Evolutionary conservation across 345 rosid genomes (phyloP), one percentile per base, ranked within the genome.

Genomic region (Combretum micranthum): DNA sequence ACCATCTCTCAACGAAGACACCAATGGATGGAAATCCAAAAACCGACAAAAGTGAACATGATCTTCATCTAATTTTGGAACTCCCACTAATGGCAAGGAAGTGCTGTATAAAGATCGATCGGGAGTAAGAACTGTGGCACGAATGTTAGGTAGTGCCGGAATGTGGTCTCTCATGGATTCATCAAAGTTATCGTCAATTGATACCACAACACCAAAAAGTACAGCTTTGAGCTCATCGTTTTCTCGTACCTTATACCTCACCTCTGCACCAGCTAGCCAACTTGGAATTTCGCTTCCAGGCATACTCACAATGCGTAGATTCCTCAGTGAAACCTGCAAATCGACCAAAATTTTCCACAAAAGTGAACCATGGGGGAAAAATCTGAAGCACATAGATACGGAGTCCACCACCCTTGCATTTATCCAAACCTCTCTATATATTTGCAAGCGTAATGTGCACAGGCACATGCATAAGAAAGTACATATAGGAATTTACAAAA

Each of bases 221-320:
- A 85, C 61, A 19, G 75, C 84, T 62, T 49, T 78, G 42, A 88
- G 62, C 48, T 64, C 57, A 3, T 18, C 47, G 72, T 75, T 83
- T 23, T 57, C 70, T 4, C 50, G 71, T 49, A 67, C 64, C 15
- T 77, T 64, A 43, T 63, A 79, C 0, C n/a, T 61, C 17, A 78
- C 65, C 14, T 21, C 54, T 8, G 69, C 78, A 48, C 64, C 71
- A 20, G 64, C 47, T 62, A 82, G 77, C 91, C 91, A 87, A 50
- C 69, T 62, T 6, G 96, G 96, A 44, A 80, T 45, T 45, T 56
- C 60, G 63, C 81, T 76, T 59, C 92, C 96, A 6, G 89, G 89
- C 69, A 84, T 56, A 60, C 84, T 74, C 26, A 79, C 64, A 63
- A 68, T 32, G 47, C 23, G 26, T 22, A 77, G 23, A 50, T 69